A percentile compares a stretch with the other conserved stretches of the same genome.
These are phyloP conservation scores for Gossypium thurberi DNA, from an alignment of 345 rosid genomes.

Conservation along the genomic window DNA sequence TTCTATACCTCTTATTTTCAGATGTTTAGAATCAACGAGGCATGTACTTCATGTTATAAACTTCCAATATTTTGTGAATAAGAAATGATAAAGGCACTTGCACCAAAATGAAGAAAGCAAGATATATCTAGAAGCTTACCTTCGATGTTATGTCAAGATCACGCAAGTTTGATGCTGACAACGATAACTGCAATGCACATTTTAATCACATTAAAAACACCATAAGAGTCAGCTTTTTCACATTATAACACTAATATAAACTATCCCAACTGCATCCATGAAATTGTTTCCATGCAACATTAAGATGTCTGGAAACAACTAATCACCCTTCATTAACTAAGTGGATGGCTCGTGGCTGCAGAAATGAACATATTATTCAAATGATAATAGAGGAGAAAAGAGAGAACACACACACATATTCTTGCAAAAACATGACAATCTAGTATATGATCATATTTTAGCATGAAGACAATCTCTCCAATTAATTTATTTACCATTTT, in stretches of 20 bases:
- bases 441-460: not conserved
- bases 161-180: constrained; percentile 61
- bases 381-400: no score
- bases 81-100: constrained; percentile 4
- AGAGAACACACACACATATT: no score
- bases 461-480: constrained; percentile 4
- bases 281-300: not conserved
- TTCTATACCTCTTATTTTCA: not conserved
- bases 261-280: not conserved
- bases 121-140: constrained; percentile 29
- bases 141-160: constrained; percentile 77
- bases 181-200: constrained; percentile 47
- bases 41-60: not conserved
- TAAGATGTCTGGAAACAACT: no score
- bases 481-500: not conserved
- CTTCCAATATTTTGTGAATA: not conserved
- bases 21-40: not conserved
- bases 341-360: no score
- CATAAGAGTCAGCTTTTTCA: not conserved
- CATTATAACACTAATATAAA: not conserved
- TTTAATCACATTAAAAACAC: not conserved
- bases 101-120: not conserved
- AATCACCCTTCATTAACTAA: no score
- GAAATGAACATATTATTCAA: no score
- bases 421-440: not conserved